Base-by-base conservation (phyloP, 805 yeast species). In the Diddensiella transvaalensis region DNA sequence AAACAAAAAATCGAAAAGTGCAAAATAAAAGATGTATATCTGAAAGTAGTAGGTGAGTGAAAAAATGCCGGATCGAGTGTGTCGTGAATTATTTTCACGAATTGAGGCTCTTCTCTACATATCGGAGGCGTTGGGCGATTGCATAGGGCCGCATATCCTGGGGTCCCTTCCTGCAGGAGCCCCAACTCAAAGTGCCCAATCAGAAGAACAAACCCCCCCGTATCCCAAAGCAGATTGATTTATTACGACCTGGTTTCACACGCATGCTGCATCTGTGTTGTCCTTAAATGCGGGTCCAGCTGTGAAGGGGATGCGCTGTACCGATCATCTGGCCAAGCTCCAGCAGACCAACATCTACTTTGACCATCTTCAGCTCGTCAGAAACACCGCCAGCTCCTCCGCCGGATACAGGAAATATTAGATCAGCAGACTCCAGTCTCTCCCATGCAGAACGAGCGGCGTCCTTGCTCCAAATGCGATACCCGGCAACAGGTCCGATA, bases 361-460 rank as follows among this genome's bases (percentile, higher is more conserved):
- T 54, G 29, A 58, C 57, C 65, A 64, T 59, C 22, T 49, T 53
- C 1, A 66, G 52, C 22, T 67, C 72, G 22, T 63, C 68, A 22
- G 55, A 44, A 5, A 52, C 42, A 40, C 68, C 63, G 5, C 75
- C 73, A 2, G 74, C 62, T 4, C 73, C 73, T 22, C 72, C 64
- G 46, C 76, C 80, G 3, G 74, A 57, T 10, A 56, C 42, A 3
- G 56, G 50, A 10, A 59, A 51, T 3, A 86, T 58, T 3, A 87
- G 60, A 1, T 84, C 83, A 23, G 74, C 55, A n/a, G 68, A 68
- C 53, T 77, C 77, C 26, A 89, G 62, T 1, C 76, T 69, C 55
- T 86, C 93, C 96, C 96, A 89, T 32, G 86, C 77, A 35, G 77
- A 77, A 41, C 77, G 73, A 53, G 88, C 73, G 22, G 82, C 77